Conservation (phyloP, 2,329 filamentous ascomycete genomes). For the Metarhizium humberi region DNA sequence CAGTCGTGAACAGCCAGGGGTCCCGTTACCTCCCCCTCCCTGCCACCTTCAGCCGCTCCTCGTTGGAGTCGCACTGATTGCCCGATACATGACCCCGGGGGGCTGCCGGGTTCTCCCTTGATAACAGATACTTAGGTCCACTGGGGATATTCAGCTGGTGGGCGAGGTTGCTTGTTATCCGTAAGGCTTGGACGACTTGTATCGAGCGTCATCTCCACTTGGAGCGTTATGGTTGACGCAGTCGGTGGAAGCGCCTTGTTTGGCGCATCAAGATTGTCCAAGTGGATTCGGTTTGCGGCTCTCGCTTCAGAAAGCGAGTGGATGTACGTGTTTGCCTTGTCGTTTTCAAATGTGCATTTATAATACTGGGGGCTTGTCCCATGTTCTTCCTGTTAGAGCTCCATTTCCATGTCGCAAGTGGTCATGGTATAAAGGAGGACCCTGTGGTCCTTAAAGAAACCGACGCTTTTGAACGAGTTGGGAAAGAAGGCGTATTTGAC, state of each 20-base stretch:
- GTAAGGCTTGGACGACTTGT: neutral
- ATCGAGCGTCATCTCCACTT: neutral
- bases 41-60: neutral
- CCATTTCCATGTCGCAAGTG: no score
- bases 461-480: no score
- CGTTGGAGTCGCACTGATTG: neutral
- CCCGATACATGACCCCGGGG: neutral
- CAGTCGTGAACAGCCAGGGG: neutral
- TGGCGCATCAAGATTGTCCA: neutral
- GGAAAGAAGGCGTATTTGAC: neutral
- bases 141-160: neutral
- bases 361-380: neutral
- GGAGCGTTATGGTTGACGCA: neutral
- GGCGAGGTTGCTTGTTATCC: neutral
- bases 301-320: neutral
- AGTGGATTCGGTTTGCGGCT: neutral
- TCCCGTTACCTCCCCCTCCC: neutral
- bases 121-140: neutral
- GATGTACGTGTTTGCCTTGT: neutral
- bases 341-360: neutral
- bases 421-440: no score
- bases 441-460: no score
- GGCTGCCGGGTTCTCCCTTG: neutral
- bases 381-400: neutral
- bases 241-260: neutral